Percentiles rank a stretch among this genome's conserved stretches.
phyloP scores from a whole-genome alignment of 495 filamentous ascomycete genomes.

The Achaetomiella virescens region DNA sequence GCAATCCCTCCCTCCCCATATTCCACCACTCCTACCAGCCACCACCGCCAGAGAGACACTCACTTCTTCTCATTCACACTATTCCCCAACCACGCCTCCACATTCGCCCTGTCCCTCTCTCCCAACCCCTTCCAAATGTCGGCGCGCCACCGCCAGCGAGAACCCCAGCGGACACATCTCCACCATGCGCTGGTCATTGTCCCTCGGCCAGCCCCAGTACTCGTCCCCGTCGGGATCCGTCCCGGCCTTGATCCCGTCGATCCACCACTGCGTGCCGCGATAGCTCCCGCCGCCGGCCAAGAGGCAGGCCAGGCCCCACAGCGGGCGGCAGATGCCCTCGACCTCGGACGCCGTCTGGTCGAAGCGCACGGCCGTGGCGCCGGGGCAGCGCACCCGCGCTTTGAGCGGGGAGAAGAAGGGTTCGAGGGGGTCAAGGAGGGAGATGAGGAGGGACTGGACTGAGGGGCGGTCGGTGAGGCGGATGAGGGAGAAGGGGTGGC shows the following conservation, averaged over 20 bases:
- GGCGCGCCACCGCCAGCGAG: slow-evolving; percentile 56
- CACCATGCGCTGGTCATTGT: slow-evolving; percentile 77
- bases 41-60: slow-evolving; percentile 5
- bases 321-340: slow-evolving; percentile 66
- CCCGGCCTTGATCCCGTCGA: slow-evolving; percentile 59
- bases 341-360: slow-evolving; percentile 72
- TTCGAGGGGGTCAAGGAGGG: slow-evolving; percentile 57
- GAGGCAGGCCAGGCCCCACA: slow-evolving; percentile 67
- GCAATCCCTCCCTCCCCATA: background rate
- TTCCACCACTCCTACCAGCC: background rate
- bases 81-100: slow-evolving; percentile 61
- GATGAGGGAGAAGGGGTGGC: slow-evolving; percentile 47
- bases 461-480: slow-evolving; percentile 43
- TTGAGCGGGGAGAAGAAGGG: slow-evolving; percentile 57
- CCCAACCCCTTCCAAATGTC: slow-evolving; percentile 62
- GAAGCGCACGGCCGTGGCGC: slow-evolving; percentile 61
- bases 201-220: slow-evolving; percentile 67
- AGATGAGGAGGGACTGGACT: slow-evolving; percentile 51
- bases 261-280: slow-evolving; percentile 54
- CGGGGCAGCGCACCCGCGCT: slow-evolving; percentile 52
- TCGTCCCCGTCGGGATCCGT: slow-evolving; percentile 60
- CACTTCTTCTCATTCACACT: slow-evolving; percentile 67
- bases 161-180: slow-evolving; percentile 72
- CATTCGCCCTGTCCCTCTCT: slow-evolving; percentile 51
- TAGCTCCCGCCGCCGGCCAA: slow-evolving; percentile 61